Evolutionary conservation across 2,329 filamentous ascomycete species (phyloP).

Genomic region (Colletotrichum spaethianum): DNA sequence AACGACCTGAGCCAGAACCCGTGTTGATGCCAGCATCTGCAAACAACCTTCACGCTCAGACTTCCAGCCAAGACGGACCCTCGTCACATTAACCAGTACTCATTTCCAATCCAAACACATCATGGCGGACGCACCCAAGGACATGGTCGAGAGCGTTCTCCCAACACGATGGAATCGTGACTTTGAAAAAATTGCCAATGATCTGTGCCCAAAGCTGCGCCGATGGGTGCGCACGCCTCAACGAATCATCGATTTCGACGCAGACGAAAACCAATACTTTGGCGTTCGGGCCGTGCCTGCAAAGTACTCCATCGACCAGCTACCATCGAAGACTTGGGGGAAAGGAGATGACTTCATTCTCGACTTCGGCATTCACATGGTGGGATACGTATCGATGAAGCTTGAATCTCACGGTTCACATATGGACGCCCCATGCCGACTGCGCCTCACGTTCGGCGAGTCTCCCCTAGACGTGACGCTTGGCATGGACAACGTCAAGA

Average conservation of each 20-base stretch:
- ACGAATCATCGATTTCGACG: constrained; percentile 45
- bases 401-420: constrained; percentile 48
- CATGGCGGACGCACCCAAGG: constrained; percentile 31
- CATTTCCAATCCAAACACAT: neutral
- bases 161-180: constrained; percentile 33
- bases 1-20: neutral
- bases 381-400: constrained; percentile 50
- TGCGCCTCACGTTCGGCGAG: constrained; percentile 54
- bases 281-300: constrained; percentile 40
- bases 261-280: constrained; percentile 44
- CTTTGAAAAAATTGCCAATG: constrained; percentile 29
- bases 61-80: neutral
- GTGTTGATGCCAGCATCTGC: neutral
- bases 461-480: constrained; percentile 54
- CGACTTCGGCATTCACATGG: constrained; percentile 52
- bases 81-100: neutral
- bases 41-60: neutral
- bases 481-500: constrained; percentile 50
- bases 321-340: constrained; percentile 44
- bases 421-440: constrained; percentile 53
- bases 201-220: constrained; percentile 36
- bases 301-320: constrained; percentile 39
- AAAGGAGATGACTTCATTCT: constrained; percentile 49
- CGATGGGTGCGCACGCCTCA: constrained; percentile 40
- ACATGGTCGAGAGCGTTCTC: constrained; percentile 31